These are phyloP conservation scores for Globisporangium barbulae DNA, from an alignment of 352 stramenopile genomes.

Conservation along the genomic window DNA sequence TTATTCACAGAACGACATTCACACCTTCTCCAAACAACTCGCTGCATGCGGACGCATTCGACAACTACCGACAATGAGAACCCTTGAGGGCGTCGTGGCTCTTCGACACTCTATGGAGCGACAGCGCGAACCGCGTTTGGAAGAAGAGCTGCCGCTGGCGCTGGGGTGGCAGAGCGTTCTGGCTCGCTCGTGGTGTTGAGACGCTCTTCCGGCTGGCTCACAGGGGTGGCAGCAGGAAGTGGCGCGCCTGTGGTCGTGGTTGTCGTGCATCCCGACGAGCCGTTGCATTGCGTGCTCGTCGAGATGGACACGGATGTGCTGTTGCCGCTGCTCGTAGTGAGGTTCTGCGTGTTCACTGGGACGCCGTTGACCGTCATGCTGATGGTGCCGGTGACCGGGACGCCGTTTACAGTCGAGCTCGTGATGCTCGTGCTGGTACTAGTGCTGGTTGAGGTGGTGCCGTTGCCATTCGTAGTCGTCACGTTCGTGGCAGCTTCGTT, in stretches of 20 bases:
- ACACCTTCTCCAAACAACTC: not conserved
- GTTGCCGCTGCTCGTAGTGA: not conserved
- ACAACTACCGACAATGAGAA: not conserved
- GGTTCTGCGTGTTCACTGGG: not conserved
- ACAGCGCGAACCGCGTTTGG: not conserved
- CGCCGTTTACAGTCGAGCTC: not conserved
- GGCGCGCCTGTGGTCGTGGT: not conserved
- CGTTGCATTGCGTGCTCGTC: not conserved
- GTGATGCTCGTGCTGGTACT: not conserved
- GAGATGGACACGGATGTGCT: slow-evolving; percentile 1
- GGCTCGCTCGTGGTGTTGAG: not conserved
- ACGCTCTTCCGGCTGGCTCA: not conserved
- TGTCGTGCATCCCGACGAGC: not conserved
- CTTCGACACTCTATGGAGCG: not conserved
- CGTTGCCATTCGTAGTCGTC: not conserved
- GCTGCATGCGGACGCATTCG: not conserved
- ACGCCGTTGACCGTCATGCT: not conserved
- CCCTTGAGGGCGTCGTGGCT: too few relatives aligned
- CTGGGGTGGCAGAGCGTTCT: not conserved
- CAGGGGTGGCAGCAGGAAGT: not conserved
- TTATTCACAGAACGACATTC: not conserved
- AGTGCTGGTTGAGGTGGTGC: not conserved
- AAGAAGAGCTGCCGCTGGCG: not conserved
- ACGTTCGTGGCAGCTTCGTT: not conserved
- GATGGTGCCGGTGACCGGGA: not conserved